These are phyloP conservation scores for Apiotrichum brassicae DNA, from an alignment of 1,284 basidiomycete species.

Conservation along the genomic window DNA sequence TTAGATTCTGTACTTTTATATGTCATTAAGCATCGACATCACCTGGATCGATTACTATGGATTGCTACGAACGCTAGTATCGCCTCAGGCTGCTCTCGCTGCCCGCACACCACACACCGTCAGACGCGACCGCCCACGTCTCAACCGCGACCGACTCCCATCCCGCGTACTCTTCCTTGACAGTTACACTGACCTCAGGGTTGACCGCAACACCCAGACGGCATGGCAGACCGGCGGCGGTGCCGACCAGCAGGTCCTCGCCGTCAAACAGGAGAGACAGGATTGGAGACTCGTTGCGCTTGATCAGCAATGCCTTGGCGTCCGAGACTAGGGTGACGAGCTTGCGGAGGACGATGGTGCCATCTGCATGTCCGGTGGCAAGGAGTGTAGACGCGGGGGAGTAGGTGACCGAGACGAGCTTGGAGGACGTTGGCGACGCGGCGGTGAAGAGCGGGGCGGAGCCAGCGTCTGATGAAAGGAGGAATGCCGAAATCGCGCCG, in stretches of 20 bases:
- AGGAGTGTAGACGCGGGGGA: constrained; percentile 49
- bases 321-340: constrained; percentile 40
- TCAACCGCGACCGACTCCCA: constrained; percentile 44
- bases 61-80: constrained; percentile 19
- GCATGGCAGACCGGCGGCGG: constrained; percentile 40
- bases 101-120: constrained; percentile 39
- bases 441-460: constrained; percentile 33
- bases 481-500: constrained; percentile 50
- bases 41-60: neutral
- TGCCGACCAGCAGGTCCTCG: constrained; percentile 34
- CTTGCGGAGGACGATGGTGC: constrained; percentile 58
- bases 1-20: constrained; percentile 13
- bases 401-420: constrained; percentile 56
- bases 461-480: constrained; percentile 52
- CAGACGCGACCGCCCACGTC: constrained; percentile 24
- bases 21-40: constrained; percentile 8
- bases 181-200: constrained; percentile 9
- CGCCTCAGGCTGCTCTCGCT: constrained; percentile 35
- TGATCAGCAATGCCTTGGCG: constrained; percentile 48
- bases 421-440: constrained; percentile 26
- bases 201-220: constrained; percentile 18
- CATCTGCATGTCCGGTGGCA: constrained; percentile 60
- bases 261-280: constrained; percentile 51
- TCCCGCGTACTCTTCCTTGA: constrained; percentile 41
- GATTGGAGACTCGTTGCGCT: constrained; percentile 55